Evolutionary conservation across 2,329 filamentous ascomycete genomes (phyloP).

Genomic region (Ophiostoma novo-ulmi): DNA sequence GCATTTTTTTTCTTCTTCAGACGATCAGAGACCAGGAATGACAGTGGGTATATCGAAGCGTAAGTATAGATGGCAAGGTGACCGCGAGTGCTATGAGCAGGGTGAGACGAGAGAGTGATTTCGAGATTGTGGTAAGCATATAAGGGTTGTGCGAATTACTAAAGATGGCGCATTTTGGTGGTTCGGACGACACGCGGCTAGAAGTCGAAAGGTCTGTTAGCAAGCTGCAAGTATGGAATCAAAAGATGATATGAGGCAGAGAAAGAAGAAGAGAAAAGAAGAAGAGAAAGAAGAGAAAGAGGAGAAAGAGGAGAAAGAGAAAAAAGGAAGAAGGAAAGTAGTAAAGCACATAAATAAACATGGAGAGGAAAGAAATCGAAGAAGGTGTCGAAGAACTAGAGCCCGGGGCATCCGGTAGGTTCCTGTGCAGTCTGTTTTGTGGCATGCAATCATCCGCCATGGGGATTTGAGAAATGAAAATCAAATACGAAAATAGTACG

Average conservation of each 20-base stretch:
- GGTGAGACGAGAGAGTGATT: background rate
- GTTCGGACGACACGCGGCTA: background rate
- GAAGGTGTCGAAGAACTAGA: background rate
- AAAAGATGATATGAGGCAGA: background rate
- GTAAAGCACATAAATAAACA: background rate
- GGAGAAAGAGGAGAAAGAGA: background rate
- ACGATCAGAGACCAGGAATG: background rate
- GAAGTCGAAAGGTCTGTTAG: background rate
- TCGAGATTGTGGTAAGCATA: background rate
- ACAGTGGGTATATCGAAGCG: background rate
- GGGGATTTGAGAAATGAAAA: background rate
- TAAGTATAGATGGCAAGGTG: background rate
- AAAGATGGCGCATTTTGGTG: constrained; percentile 12
- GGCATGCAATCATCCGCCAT: background rate
- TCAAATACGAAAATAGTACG: background rate
- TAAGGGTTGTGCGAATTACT: background rate
- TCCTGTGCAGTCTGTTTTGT: background rate
- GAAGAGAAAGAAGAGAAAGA: background rate
- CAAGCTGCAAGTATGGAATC: background rate
- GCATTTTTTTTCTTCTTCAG: background rate
- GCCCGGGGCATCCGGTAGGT: constrained; percentile 12
- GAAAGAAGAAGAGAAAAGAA: background rate
- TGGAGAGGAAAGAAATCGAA: background rate
- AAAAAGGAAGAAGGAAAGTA: background rate
- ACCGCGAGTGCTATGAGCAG: background rate